Evolutionary conservation across 75 land plant genomes (phyloP).

Genomic region (Gnetum montanum): DNA sequence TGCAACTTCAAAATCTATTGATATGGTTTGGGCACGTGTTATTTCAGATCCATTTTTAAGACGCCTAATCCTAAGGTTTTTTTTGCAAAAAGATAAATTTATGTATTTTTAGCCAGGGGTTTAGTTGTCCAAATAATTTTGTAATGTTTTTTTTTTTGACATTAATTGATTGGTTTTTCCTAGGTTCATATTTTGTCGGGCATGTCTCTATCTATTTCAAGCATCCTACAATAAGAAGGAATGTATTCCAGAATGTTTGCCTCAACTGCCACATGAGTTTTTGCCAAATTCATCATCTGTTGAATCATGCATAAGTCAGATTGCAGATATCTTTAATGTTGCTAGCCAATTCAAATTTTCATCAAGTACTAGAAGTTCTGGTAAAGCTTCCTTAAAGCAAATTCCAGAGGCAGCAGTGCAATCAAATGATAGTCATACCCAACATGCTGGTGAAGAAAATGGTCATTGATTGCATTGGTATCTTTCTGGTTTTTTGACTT

Average conservation of each 20-base stretch:
- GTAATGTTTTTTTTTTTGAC: neutral
- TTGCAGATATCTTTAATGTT: constrained; percentile 39
- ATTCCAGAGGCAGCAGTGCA: neutral
- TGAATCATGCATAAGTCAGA: constrained; percentile 21
- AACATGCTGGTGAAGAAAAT: constrained; percentile 3
- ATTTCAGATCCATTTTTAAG: constrained; percentile 80
- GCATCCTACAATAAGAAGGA: constrained; percentile 11
- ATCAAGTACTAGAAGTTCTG: constrained; percentile 1
- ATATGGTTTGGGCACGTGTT: constrained; percentile 81
- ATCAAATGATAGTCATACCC: neutral
- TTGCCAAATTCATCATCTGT: constrained; percentile 30
- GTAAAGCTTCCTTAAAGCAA: neutral
- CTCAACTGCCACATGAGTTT: constrained; percentile 37
- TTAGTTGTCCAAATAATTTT: neutral
- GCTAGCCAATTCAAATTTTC: constrained; percentile 30
- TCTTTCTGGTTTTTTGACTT: too few relatives aligned
- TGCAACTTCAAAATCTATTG: constrained; percentile 40
- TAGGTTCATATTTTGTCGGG: constrained; percentile 71
- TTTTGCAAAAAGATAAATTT: neutral
- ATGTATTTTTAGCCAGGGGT: neutral
- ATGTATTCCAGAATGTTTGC: constrained; percentile 47
- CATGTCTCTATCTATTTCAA: constrained; percentile 29
- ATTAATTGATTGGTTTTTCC: neutral
- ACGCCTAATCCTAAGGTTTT: constrained; percentile 70
- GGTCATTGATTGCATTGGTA: too few relatives aligned